Evolutionary conservation across 148 eudicot genomes (phyloP).

Genomic region (Selenicereus undatus): DNA sequence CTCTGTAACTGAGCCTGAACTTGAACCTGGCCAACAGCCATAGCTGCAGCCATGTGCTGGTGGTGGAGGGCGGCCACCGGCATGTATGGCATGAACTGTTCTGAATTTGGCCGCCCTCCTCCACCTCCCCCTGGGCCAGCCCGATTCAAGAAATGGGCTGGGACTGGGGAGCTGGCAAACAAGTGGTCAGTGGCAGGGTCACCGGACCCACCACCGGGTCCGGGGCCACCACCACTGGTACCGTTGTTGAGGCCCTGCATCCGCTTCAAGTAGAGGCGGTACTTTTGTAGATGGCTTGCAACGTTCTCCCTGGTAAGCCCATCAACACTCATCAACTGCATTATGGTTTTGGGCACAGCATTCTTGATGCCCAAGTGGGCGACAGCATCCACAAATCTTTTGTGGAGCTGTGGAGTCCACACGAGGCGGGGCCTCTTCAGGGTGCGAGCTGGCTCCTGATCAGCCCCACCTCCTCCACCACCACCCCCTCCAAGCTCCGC

Average conservation of each 20-base stretch:
- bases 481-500: slow-evolving; percentile 45
- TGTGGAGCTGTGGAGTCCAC: slow-evolving; percentile 87
- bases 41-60: slow-evolving; percentile 32
- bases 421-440: slow-evolving; percentile 69
- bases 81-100: slow-evolving; percentile 58
- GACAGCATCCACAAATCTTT: slow-evolving; percentile 73
- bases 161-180: slow-evolving; percentile 87
- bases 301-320: slow-evolving; percentile 73
- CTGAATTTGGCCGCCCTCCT: slow-evolving; percentile 37
- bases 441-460: slow-evolving; percentile 59
- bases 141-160: slow-evolving; percentile 59
- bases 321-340: slow-evolving; percentile 82
- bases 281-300: slow-evolving; percentile 71
- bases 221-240: not conserved
- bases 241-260: slow-evolving; percentile 60
- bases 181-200: slow-evolving; percentile 77
- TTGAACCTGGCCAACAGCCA: slow-evolving; percentile 21
- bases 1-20: slow-evolving; percentile 34
- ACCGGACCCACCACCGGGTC: slow-evolving; percentile 31
- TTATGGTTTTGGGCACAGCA: slow-evolving; percentile 80
- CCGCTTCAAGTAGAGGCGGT: slow-evolving; percentile 59
- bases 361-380: slow-evolving; percentile 78
- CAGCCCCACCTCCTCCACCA: slow-evolving; percentile 23
- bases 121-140: slow-evolving; percentile 4
- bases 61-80: slow-evolving; percentile 52